These are phyloP conservation scores for Tubosaeta brunneosetosa DNA, from an alignment of 768 basidiomycete species.

Conservation along the genomic window DNA sequence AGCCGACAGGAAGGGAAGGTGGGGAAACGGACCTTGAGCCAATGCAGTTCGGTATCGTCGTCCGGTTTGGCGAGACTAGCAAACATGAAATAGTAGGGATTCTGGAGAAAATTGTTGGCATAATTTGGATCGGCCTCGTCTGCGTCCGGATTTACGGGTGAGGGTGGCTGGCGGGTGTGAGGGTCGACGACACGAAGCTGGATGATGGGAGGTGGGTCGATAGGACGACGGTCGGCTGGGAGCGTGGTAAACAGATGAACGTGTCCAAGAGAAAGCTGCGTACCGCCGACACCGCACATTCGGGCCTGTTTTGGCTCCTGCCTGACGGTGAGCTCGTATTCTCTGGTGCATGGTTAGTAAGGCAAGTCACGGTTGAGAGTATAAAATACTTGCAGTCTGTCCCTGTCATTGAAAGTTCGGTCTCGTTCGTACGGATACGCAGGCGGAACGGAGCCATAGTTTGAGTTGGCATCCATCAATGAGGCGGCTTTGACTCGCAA, in stretches of 20 bases:
- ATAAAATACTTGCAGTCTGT: conserved; percentile 32
- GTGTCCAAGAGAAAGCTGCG: conserved; percentile 30
- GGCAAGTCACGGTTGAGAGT: not conserved
- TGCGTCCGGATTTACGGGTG: conserved; percentile 26
- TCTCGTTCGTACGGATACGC: conserved; percentile 30
- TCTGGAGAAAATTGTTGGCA: conserved; percentile 68
- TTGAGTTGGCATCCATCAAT: conserved; percentile 24
- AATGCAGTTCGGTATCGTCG: conserved; percentile 84
- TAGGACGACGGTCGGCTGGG: conserved; percentile 90
- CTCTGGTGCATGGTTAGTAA: conserved; percentile 41
- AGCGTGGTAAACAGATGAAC: not conserved
- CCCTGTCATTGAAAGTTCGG: conserved; percentile 28
- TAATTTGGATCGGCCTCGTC: conserved; percentile 38
- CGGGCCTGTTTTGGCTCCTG: conserved; percentile 91
- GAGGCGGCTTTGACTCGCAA: not conserved
- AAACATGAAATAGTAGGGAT: conserved; percentile 96
- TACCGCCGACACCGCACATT: conserved; percentile 87
- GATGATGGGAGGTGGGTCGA: conserved; percentile 96
- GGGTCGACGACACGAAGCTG: conserved; percentile 86
- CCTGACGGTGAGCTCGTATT: conserved; percentile 80
- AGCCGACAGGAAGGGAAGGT: not conserved
- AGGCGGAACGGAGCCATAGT: conserved; percentile 22
- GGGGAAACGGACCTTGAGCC: conserved; percentile 55
- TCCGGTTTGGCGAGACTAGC: conserved; percentile 86
- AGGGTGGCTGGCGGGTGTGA: conserved; percentile 30